phyloP scores from a whole-genome alignment of 371 early-diverging fungal species.

The Umbelopsis sp. region DNA sequence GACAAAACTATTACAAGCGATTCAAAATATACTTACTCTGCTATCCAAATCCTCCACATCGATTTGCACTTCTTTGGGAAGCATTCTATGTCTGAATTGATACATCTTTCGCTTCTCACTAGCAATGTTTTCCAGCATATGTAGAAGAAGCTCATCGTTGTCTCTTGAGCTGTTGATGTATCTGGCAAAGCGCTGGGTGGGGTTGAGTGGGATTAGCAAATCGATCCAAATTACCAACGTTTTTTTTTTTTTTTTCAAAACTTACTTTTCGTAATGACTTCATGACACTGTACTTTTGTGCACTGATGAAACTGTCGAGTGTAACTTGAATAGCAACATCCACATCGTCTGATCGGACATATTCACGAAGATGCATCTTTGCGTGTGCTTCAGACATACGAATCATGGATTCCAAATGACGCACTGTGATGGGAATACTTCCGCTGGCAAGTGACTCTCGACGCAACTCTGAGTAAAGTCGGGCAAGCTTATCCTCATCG shows the following conservation, averaged over 20 bases:
- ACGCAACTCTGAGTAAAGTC: conserved; percentile 93
- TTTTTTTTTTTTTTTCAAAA: background rate
- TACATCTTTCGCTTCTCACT: conserved; percentile 77
- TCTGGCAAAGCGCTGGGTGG: conserved; percentile 74
- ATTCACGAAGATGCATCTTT: conserved; percentile 96
- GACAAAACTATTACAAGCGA: conserved; percentile 22
- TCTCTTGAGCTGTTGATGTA: conserved; percentile 82
- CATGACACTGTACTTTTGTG: conserved; percentile 97
- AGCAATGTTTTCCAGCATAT: conserved; percentile 74
- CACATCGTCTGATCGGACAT: conserved; percentile 92
- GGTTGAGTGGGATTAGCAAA: conserved; percentile 1
- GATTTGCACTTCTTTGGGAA: conserved; percentile 63
- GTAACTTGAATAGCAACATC: conserved; percentile 96
- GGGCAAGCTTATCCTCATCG: conserved; percentile 86
- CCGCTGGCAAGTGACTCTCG: conserved; percentile 91
- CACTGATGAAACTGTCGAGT: conserved; percentile 93
- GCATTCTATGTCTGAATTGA: conserved; percentile 58
- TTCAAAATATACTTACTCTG: conserved; percentile 28
- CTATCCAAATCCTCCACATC: conserved; percentile 67
- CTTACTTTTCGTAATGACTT: conserved; percentile 70
- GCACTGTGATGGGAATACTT: conserved; percentile 98
- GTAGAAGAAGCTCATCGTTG: conserved; percentile 77
- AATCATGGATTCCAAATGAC: conserved; percentile 98
- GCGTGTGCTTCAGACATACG: conserved; percentile 98
- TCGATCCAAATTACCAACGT: background rate